Evolutionary conservation across 768 basidiomycete species (phyloP), one percentile per base, ranked within the genome.

Genomic region (Pulveroboletus sp.): DNA sequence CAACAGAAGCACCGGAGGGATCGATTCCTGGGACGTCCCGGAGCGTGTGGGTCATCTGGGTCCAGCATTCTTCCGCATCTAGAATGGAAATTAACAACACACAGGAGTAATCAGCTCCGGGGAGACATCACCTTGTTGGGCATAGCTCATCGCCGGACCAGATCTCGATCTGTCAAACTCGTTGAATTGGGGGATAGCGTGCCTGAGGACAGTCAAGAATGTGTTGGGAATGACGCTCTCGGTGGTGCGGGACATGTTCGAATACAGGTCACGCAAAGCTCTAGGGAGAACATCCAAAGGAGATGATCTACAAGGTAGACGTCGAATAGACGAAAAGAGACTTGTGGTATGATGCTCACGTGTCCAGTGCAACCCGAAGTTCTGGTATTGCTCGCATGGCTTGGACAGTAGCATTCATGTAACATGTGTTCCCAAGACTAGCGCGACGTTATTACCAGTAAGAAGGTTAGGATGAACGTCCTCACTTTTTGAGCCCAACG

Each of bases 381-480:
- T 96, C 93, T 2, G 94, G 93, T 43, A 99, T 86, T 4, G 89
- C 83, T 21, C 92, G 87, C 54, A 99, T 78, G n/a, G 89, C 85
- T 72, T 99, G 96, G 1, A 98, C 74, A 2, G 90, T 92, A 1
- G 96, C 83, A 64, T 95, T 98, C 86, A 97, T 92, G 71, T 99
- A 99, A 62, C 95, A 97, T 0, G 94, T 97, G 64, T 97, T 97
- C 32, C 95, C 93, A 33, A 94, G 72, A 61, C 80, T 82, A 15
- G 43, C 14, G 14, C 21, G 36, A 36, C 4, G 43, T 56, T 49
- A 43, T 36, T 9, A 40, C 26, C 31, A 8, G 21, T 27, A 26
- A 46, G 21, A 14, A 30, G 7, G 13, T 1, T 0, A 37, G 36
- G 27, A 14, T 2, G 17, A 39, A 13, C 15, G 13, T 7, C 49